Evolutionary conservation across 2,329 filamentous ascomycete species (phyloP), one percentile per base, ranked within the genome.

Genomic region (Trichoderma sp.): DNA sequence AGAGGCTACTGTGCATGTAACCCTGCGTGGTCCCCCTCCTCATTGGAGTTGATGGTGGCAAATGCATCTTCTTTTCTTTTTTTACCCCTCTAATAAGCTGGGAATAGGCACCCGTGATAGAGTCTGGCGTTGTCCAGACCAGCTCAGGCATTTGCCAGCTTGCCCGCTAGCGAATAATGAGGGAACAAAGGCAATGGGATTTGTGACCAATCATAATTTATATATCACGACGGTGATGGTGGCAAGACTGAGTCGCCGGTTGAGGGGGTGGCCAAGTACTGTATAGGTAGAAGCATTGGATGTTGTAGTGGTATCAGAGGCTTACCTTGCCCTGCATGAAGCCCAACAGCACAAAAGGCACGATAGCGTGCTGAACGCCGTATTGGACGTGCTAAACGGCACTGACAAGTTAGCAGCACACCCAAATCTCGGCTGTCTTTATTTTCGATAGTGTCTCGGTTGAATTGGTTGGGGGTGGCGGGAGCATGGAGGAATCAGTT

Each of bases 101-200:
- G 46, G 56, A 24, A 43, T 14, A 32, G 26, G 26, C 16, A 28
- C 52, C 26, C 26, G 16, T 55, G 26, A n/a, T 30, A 58, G 54
- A 37, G 61, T 32, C 52, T 34, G 52, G 61, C 28, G 61, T 49
- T 63, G 59, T 37, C 59, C 52, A 55, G 61, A 66, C 51, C 61
- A 65, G 43, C 37, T 37, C 24, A 55, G 61, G 46, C 61, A 34
- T 52, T 66, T 66, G 61, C 51, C 52, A 54, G 34, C 28, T 61
- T 46, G 37, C 60, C 30, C 14, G 49, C 60, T 55, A 43, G 51
- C 60, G 60, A 55, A 43, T 55, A 34, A 55, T n/a, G 34, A 32
- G 30, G 43, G 32, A 28, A 37, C 39, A 26, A 39, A 59, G 21
- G 34, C 14, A 28, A 21, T 39, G 16, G 18, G 18, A 32, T 26